phyloP scores from a whole-genome alignment of 805 yeast genomes.

The Saccharomycopsis olivae region DNA sequence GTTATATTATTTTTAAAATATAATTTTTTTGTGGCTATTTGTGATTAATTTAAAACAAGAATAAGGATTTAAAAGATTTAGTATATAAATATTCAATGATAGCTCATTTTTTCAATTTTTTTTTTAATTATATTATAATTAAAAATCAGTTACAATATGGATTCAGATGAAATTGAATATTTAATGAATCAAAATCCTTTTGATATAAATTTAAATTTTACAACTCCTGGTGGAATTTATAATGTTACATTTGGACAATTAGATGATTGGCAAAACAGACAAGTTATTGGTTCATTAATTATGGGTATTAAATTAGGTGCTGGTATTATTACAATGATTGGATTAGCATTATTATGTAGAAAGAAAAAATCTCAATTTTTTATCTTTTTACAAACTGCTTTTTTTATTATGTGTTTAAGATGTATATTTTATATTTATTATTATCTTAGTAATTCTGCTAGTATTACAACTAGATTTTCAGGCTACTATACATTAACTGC shows the following conservation, averaged over 20 bases:
- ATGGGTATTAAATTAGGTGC: constrained; percentile 54
- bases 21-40: too few species aligned
- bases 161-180: too few species aligned
- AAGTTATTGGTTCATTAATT: constrained; percentile 32
- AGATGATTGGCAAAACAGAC: constrained; percentile 27
- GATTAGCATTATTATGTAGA: constrained; percentile 35
- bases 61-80: too few species aligned
- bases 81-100: too few species aligned
- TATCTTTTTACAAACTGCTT: constrained; percentile 48
- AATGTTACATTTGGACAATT: constrained; percentile 31
- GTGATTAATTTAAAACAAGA: too few species aligned
- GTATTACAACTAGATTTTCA: constrained; percentile 38
- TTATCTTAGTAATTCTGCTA: constrained; percentile 39
- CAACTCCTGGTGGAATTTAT: constrained; percentile 32
- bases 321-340: constrained; percentile 34
- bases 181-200: too few species aligned
- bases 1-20: too few species aligned
- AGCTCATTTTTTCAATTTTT: too few species aligned
- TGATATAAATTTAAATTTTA: constrained; percentile 28
- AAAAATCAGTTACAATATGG: too few species aligned
- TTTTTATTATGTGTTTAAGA: constrained; percentile 46
- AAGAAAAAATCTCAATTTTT: constrained; percentile 56
- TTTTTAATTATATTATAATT: too few species aligned
- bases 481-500: constrained; percentile 27
- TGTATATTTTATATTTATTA: constrained; percentile 50